Evolutionary conservation across 371 early-diverging fungal species (phyloP).

Genomic region (Coemansia sp.): DNA sequence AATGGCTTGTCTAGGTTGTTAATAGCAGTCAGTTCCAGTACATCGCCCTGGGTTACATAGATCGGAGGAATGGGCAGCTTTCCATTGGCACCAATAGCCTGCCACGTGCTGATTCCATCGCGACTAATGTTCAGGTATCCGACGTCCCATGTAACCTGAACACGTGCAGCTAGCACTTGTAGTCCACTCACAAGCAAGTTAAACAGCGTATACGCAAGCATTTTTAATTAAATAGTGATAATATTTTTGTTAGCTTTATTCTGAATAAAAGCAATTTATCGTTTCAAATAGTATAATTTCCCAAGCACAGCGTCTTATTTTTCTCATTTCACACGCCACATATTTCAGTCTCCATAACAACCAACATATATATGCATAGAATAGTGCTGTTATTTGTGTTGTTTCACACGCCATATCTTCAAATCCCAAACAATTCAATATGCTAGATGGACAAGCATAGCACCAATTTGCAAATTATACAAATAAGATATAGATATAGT

Average conservation of each 20-base stretch:
- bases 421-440: too few species aligned
- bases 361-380: too few species aligned
- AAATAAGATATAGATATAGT: too few species aligned
- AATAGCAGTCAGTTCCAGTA: slow-evolving; percentile 57
- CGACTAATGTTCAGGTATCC: slow-evolving; percentile 63
- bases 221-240: not conserved
- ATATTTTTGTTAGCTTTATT: not conserved
- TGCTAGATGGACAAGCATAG: too few species aligned
- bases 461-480: too few species aligned
- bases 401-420: too few species aligned
- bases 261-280: not conserved
- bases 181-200: not conserved
- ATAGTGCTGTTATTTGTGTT: too few species aligned
- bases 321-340: too few species aligned
- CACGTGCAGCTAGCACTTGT: not conserved
- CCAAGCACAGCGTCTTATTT: too few species aligned
- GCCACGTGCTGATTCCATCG: slow-evolving; percentile 58
- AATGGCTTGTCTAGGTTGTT: slow-evolving; percentile 62
- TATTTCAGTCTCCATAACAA: too few species aligned
- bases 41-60: slow-evolving; percentile 49
- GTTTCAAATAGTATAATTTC: too few species aligned
- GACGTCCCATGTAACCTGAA: slow-evolving; percentile 64
- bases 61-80: slow-evolving; percentile 61
- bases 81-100: slow-evolving; percentile 68
- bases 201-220: not conserved